These are phyloP conservation scores for Bipolaris victoriae DNA, from an alignment of 2,329 filamentous ascomycete genomes.

Conservation along the genomic window DNA sequence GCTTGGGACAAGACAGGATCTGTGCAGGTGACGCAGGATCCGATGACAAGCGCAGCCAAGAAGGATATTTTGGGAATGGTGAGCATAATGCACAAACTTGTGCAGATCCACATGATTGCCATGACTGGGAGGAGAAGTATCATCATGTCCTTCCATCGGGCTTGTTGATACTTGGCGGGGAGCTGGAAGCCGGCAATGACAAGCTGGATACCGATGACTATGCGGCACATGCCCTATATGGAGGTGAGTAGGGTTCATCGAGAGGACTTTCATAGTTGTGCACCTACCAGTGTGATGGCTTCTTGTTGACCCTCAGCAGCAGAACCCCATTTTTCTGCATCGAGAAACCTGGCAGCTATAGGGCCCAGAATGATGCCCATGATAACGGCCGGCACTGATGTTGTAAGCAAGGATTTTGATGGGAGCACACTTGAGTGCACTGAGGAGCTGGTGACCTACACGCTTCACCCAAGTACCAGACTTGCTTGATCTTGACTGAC, in stretches of 20 bases:
- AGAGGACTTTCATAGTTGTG: neutral
- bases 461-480: constrained; percentile 63
- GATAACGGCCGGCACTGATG: constrained; percentile 52
- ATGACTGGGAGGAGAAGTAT: constrained; percentile 65
- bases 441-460: constrained; percentile 43
- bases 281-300: constrained; percentile 51
- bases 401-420: constrained; percentile 1
- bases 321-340: constrained; percentile 50
- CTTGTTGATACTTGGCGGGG: constrained; percentile 61
- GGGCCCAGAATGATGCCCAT: constrained; percentile 63
- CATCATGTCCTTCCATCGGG: constrained; percentile 60
- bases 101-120: constrained; percentile 67
- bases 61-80: constrained; percentile 62
- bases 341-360: constrained; percentile 60
- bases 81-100: constrained; percentile 61
- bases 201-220: constrained; percentile 68
- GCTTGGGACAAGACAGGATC: constrained; percentile 68
- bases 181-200: constrained; percentile 68
- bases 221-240: constrained; percentile 57
- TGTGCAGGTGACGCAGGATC: constrained; percentile 66
- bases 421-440: neutral
- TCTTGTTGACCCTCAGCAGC: constrained; percentile 42
- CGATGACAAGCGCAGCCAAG: constrained; percentile 60
- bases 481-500: constrained; percentile 60
- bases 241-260: neutral